Conservation (phyloP, 2,329 filamentous ascomycete genomes). For the Fusarium stilboides region DNA sequence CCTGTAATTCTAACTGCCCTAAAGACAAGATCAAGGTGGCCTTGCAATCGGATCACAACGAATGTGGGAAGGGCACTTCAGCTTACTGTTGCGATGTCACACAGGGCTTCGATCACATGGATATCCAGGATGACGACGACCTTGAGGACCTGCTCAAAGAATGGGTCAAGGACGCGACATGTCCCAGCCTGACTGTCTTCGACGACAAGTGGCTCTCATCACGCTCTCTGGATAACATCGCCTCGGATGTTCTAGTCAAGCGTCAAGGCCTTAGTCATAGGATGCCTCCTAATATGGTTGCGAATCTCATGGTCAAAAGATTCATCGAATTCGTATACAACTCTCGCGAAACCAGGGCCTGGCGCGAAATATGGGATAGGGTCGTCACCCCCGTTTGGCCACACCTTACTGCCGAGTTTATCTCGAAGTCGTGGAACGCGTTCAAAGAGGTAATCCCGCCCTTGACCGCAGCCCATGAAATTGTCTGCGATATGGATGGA, state of each 20-base stretch:
- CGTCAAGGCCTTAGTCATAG: neutral
- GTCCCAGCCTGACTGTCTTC: neutral
- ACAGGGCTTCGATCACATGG: neutral
- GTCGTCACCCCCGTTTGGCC: neutral
- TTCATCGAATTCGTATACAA: neutral
- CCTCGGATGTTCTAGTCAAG: neutral
- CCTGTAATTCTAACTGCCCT: neutral
- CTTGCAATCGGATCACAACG: neutral
- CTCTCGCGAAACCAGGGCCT: neutral
- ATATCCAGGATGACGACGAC: neutral
- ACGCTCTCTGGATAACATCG: neutral
- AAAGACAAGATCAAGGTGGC: conserved; percentile 6
- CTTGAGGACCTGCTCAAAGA: neutral
- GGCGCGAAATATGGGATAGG: neutral
- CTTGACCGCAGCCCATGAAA: neutral
- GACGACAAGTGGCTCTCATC: neutral
- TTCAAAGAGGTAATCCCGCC: neutral
- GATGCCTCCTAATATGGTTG: neutral
- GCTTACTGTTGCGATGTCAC: conserved; percentile 16
- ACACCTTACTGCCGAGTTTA: neutral
- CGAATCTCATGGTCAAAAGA: neutral
- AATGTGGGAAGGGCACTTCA: conserved; percentile 9
- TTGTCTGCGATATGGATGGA: conserved; percentile 1
- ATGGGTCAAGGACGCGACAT: conserved; percentile 12
- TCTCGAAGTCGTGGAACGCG: neutral